Evolutionary conservation across 495 filamentous ascomycete species (phyloP).

Genomic region (Chlorociboria aeruginascens): DNA sequence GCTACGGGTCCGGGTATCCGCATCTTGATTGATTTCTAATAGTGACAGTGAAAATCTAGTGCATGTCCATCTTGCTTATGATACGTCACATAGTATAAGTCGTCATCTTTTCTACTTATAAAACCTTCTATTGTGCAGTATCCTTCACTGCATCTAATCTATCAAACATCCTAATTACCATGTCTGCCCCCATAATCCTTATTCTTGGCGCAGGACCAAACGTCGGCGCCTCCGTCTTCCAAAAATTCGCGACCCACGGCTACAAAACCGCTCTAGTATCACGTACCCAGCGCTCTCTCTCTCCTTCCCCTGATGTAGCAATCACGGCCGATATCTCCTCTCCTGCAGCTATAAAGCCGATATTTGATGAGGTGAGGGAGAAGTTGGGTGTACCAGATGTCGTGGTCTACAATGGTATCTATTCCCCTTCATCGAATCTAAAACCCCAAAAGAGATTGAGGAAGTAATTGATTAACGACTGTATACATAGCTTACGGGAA

Average conservation of each 20-base stretch:
- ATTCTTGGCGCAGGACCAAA: constrained; percentile 29
- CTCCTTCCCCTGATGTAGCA: constrained; percentile 10
- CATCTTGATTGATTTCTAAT: no score
- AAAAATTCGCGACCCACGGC: constrained; percentile 25
- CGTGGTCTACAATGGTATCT: constrained; percentile 27
- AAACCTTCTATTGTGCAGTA: no score
- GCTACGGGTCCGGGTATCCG: no score
- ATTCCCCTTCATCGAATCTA: background rate
- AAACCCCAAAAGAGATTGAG: background rate
- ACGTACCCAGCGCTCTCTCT: background rate
- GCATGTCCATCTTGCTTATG: no score
- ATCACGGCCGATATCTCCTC: constrained; percentile 28
- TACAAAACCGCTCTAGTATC: constrained; percentile 32
- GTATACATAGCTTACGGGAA: background rate
- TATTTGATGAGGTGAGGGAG: constrained; percentile 26
- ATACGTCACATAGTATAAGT: no score
- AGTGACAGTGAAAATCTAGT: no score
- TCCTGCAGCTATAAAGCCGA: constrained; percentile 19
- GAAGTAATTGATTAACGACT: background rate
- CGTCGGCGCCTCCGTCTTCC: constrained; percentile 25
- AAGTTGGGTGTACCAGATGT: constrained; percentile 21
- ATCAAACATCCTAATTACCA: background rate
- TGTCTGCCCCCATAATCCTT: constrained; percentile 13
- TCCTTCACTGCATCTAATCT: no score
- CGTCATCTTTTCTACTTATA: no score